phyloP scores from a whole-genome alignment of 495 filamentous ascomycete genomes.

The Neurospora africana region DNA sequence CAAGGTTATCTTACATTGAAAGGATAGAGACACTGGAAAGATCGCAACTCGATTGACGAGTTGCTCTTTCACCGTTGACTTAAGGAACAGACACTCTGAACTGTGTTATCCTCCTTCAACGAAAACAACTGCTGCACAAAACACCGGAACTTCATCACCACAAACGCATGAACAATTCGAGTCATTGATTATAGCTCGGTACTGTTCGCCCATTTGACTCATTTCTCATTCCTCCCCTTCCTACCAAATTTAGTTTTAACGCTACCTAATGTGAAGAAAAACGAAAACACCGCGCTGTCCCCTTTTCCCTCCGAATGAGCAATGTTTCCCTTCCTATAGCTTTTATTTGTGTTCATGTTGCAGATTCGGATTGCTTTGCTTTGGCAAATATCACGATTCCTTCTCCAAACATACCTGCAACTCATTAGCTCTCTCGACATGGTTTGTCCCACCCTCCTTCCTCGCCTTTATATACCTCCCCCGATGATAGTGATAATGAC shows the following conservation, averaged over 20 bases:
- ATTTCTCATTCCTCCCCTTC: background rate
- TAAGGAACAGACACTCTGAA: background rate
- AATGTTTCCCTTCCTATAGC: background rate
- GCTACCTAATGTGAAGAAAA: background rate
- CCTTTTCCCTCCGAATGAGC: background rate
- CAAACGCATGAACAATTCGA: background rate
- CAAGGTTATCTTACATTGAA: background rate
- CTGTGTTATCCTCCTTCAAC: background rate
- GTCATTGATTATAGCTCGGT: background rate
- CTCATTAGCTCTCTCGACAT: background rate
- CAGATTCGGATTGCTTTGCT: background rate
- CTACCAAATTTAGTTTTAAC: background rate
- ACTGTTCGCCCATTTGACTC: background rate
- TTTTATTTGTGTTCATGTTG: background rate
- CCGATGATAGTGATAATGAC: background rate
- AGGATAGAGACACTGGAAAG: background rate
- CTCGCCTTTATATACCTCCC: background rate
- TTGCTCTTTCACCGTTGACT: background rate
- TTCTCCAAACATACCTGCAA: background rate
- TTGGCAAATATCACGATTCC: background rate
- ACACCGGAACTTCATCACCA: background rate
- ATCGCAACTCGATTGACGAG: background rate
- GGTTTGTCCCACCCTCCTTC: too few relatives aligned
- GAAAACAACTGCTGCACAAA: background rate
- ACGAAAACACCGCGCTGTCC: background rate